Evolutionary conservation across 169 alveolate species (phyloP), one percentile per base, ranked within the genome.

Genomic region (Babesia bigemina): DNA sequence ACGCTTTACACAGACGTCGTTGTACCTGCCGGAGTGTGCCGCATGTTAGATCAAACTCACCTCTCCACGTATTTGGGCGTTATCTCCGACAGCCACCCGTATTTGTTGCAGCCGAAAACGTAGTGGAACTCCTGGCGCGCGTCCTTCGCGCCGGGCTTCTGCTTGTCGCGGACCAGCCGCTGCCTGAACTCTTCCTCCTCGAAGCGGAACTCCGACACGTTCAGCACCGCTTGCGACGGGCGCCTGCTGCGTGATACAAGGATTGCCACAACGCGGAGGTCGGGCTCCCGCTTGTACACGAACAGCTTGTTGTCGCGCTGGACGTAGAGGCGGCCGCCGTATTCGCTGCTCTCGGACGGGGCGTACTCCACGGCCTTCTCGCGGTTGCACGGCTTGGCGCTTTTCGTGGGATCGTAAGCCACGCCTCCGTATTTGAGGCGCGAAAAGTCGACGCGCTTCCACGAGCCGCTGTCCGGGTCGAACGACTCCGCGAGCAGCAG

Each of bases 381-480:
- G 28, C 48, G 44, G 17, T 52, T 67, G 12, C 2, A n/a, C 39
- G 56, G 53, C 39, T 21, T 36, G 12, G 76, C 19, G 10, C 29
- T 55, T 33, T 22, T 67, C 47, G 21, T 10, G 2, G 56, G n/a
- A 4, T 52, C 65, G 65, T 67, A 55, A 7, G 19, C 28, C 10
- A 16, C 52, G 36, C 33, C 69, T 11, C 67, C 81, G 73, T 63
- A 79, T 24, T 42, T 71, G 28, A 45, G 49, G 21, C 33, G 29
- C 19, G 72, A 10, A 29, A 79, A 70, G 42, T 79, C 84, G 12
- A 61, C 87, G n/a, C 70, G 63, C 55, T 71, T 72, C 87, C 87
- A 79, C 14, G 72, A 62, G 10, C 79, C 60, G 17, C 22, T 48
- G 52, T 50, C 56, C 9, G 87, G 39, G 56, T 70, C 75, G 24